A percentile compares a stretch with the other conserved stretches of the same genome.
Evolutionary conservation across 225 moss, liverwort and hornwort species (phyloP).

Genomic region (Pleurozium schreberi): DNA sequence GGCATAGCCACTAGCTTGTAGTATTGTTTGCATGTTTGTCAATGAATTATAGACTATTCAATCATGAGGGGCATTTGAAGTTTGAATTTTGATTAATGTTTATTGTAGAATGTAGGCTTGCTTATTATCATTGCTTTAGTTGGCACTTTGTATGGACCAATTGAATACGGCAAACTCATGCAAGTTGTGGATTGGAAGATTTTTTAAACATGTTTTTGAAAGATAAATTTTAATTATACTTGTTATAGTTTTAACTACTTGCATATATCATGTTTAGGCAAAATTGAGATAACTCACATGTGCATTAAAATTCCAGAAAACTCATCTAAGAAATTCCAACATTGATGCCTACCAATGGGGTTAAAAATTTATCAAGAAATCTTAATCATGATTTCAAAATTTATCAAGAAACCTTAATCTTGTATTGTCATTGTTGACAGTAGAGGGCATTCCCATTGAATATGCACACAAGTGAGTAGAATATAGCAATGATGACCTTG

Average conservation of each 20-base stretch:
- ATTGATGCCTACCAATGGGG: not conserved
- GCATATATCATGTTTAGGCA: not conserved
- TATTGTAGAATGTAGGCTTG: not conserved
- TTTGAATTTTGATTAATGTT: not conserved
- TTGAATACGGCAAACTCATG: not conserved
- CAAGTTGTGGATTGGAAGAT: not conserved
- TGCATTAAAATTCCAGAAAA: not conserved
- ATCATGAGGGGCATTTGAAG: not conserved
- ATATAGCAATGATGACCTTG: no score
- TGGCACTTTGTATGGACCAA: not conserved
- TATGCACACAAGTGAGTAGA: no score
- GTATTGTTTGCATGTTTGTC: not conserved
- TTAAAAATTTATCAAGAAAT: not conserved
- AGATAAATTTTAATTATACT: not conserved
- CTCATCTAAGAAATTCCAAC: not conserved
- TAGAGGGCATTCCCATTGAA: not conserved
- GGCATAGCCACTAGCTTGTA: not conserved
- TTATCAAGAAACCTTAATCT: not conserved
- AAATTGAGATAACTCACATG: no score
- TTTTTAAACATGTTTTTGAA: not conserved
- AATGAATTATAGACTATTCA: not conserved
- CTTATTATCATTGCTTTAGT: not conserved
- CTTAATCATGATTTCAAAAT: not conserved
- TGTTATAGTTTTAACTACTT: not conserved
- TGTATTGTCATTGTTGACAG: not conserved